phyloP scores from a whole-genome alignment of 2,329 filamentous ascomycete species.

The Fusarium brachygibbosum region DNA sequence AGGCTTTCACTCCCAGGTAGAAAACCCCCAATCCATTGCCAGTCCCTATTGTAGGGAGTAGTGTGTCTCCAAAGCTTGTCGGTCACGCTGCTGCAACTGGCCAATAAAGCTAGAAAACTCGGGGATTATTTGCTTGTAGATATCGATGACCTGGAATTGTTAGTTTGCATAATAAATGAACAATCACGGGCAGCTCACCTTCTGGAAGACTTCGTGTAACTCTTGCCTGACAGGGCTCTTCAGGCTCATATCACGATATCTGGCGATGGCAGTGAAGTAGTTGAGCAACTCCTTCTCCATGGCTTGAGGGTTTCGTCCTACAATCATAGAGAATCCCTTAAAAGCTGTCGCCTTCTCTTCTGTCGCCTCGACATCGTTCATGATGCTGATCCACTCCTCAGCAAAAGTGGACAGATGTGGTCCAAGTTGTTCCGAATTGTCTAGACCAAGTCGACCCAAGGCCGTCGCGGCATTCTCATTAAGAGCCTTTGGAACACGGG shows the following conservation, averaged over 20 bases:
- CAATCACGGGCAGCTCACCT: constrained; percentile 65
- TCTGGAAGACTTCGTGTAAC: constrained; percentile 79
- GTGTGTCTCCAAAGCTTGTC: constrained; percentile 61
- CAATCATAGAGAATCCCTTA: constrained; percentile 87
- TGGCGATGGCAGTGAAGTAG: constrained; percentile 87
- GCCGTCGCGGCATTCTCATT: constrained; percentile 96
- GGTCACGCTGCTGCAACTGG: constrained; percentile 64
- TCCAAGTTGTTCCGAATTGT: constrained; percentile 81
- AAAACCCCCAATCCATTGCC: constrained; percentile 4
- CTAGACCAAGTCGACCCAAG: constrained; percentile 86
- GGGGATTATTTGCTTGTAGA: constrained; percentile 71
- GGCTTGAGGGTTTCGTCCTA: constrained; percentile 87
- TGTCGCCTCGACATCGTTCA: constrained; percentile 87
- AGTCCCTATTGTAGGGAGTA: constrained; percentile 57
- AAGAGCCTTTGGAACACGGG: constrained; percentile 86
- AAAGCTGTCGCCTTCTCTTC: constrained; percentile 96
- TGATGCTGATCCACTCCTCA: constrained; percentile 82
- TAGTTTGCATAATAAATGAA: background rate
- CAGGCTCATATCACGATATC: constrained; percentile 75
- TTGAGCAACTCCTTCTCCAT: constrained; percentile 88
- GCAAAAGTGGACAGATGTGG: constrained; percentile 85
- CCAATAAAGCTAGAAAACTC: constrained; percentile 68
- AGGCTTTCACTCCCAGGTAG: constrained; percentile 18
- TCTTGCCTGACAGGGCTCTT: constrained; percentile 73
- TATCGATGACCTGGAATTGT: constrained; percentile 61